Evolutionary conservation across 163 green algal genomes (phyloP).

Genomic region (Chlorella variabilis): DNA sequence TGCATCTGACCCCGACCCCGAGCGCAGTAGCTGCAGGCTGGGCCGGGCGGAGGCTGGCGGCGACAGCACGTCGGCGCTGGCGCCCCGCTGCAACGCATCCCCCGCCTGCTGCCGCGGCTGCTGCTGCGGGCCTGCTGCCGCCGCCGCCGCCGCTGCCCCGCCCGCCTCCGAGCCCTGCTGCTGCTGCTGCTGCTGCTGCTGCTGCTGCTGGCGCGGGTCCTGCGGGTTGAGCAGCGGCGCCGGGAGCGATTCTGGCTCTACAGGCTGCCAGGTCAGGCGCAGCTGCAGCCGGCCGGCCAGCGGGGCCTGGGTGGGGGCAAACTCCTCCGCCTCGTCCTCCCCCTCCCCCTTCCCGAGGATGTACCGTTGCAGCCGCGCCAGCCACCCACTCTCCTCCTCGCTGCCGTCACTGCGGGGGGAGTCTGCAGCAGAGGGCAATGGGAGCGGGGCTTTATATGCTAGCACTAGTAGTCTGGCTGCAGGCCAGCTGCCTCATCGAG

Average conservation of each 20-base stretch:
- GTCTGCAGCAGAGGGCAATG: background rate
- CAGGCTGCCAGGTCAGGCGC: conserved; percentile 17
- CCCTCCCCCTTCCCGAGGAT: conserved; percentile 24
- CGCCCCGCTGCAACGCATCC: background rate
- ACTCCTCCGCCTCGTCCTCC: conserved; percentile 22
- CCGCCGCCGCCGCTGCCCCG: background rate
- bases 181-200: conserved; percentile 18
- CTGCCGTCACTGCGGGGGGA: background rate
- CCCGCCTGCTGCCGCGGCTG: background rate
- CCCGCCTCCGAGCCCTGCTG: background rate
- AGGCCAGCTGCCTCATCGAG: too few species aligned
- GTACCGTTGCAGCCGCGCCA: conserved; percentile 20
- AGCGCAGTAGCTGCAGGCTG: background rate
- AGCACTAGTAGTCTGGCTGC: too few species aligned
- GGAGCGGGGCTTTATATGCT: too few species aligned
- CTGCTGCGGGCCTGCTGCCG: background rate
- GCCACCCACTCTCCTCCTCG: conserved; percentile 22
- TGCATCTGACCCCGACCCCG: background rate
- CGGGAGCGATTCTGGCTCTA: background rate
- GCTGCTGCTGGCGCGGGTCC: background rate
- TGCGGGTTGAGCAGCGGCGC: background rate
- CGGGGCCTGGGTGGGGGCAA: conserved; percentile 20
- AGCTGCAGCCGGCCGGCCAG: conserved; percentile 14
- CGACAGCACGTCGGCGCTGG: background rate
- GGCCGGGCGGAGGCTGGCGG: background rate